Conservation (phyloP, 257 asterid genomes). For the Agastache rugosa region DNA sequence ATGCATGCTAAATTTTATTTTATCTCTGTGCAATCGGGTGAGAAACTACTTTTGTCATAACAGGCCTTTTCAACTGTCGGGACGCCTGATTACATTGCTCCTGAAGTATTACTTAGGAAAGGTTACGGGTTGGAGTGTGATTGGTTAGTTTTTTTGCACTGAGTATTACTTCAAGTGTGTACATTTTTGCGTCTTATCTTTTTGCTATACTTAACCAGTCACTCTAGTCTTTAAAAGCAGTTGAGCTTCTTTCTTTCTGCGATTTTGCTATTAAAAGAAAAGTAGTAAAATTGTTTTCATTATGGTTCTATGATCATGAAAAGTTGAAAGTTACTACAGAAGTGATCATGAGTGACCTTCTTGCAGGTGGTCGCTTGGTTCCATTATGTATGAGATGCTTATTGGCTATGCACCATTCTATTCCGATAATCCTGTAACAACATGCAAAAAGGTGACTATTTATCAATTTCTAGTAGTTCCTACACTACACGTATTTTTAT, state of each 20-base stretch:
- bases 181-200: background rate
- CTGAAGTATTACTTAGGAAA: constrained; percentile 79
- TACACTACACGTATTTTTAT: background rate
- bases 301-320: background rate
- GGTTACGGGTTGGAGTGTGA: constrained; percentile 93
- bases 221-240: background rate
- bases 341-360: background rate
- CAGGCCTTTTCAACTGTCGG: constrained; percentile 98
- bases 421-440: constrained; percentile 80
- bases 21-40: background rate
- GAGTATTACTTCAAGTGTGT: constrained; percentile 4
- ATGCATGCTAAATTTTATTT: background rate
- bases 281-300: background rate
- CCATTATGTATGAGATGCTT: constrained; percentile 92
- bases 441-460: constrained; percentile 76
- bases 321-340: background rate
- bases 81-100: constrained; percentile 97
- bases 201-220: background rate
- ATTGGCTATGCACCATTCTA: constrained; percentile 93
- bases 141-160: constrained; percentile 58
- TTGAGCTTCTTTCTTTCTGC: background rate
- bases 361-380: constrained; percentile 96
- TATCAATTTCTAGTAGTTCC: background rate
- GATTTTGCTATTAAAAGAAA: background rate
- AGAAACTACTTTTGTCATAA: background rate